Evolutionary conservation across 352 stramenopile genomes (phyloP).

Genomic region (Phytophthora tubulina): DNA sequence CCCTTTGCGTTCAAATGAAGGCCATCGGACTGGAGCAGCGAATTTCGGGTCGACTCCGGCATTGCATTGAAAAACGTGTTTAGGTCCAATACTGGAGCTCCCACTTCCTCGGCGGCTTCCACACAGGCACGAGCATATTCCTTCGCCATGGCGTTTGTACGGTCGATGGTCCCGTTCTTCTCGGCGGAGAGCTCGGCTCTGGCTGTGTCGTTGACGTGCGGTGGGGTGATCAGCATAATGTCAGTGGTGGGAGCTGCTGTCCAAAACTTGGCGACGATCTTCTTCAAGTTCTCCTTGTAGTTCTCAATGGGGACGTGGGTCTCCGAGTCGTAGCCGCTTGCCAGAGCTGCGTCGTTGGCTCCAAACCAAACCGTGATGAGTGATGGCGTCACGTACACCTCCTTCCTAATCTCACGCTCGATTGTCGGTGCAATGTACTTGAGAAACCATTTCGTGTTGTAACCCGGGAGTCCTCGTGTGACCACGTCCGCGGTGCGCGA

Average conservation of each 20-base stretch:
- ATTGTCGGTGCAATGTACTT: conserved; percentile 35
- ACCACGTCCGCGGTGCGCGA: conserved; percentile 49
- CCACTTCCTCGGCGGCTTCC: conserved; percentile 28
- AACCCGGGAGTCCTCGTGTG: conserved; percentile 47
- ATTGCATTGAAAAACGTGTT: conserved; percentile 59
- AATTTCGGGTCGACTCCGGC: conserved; percentile 41
- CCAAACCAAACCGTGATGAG: conserved; percentile 42
- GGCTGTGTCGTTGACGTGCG: conserved; percentile 25
- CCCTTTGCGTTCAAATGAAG: conserved; percentile 60
- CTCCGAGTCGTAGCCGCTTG: conserved; percentile 27
- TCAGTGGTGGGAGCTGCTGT: conserved; percentile 26
- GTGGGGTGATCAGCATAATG: conserved; percentile 56
- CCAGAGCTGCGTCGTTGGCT: conserved; percentile 33
- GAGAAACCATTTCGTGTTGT: conserved; percentile 61
- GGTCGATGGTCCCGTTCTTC: conserved; percentile 39
- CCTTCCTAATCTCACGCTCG: conserved; percentile 28
- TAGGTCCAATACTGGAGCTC: conserved; percentile 52
- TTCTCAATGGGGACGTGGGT: conserved; percentile 23
- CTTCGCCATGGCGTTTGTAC: conserved; percentile 30
- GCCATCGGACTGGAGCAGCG: conserved; percentile 44
- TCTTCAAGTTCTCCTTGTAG: conserved; percentile 32
- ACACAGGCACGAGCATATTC: conserved; percentile 55
- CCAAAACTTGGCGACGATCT: conserved; percentile 20
- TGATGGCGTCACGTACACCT: conserved; percentile 18
- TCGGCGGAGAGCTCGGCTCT: conserved; percentile 30